phyloP scores from a whole-genome alignment of 108 stramenopile genomes.

The Conticribra weissflogii region DNA sequence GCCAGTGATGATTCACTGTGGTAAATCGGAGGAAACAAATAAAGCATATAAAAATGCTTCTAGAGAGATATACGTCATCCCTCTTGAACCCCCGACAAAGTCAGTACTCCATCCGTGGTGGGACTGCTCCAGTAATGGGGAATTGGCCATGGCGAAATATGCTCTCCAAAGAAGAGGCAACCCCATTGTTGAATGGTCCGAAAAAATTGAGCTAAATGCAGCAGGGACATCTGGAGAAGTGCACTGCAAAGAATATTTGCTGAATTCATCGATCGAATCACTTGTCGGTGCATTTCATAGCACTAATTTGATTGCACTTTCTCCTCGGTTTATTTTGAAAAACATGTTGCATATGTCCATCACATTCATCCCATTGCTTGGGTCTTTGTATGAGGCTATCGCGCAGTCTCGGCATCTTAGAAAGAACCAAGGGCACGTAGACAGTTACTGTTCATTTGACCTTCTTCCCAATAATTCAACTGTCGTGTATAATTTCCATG shows the following conservation, averaged over 20 bases:
- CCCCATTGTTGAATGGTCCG: conserved; percentile 23
- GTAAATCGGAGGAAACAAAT: conserved; percentile 19
- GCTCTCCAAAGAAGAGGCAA: conserved; percentile 4
- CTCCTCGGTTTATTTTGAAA: conserved; percentile 32
- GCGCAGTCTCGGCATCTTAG: conserved; percentile 9
- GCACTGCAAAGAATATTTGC: conserved; percentile 9
- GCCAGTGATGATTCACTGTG: conserved; percentile 31
- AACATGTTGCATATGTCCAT: conserved; percentile 37
- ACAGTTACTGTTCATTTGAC: neutral
- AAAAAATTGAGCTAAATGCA: conserved; percentile 28
- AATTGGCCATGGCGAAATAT: conserved; percentile 19
- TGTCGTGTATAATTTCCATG: conserved; percentile 19
- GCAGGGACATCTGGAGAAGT: conserved; percentile 32
- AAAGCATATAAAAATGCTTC: conserved; percentile 16
- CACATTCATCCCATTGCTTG: conserved; percentile 24
- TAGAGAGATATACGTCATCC: conserved; percentile 21
- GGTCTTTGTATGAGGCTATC: conserved; percentile 21
- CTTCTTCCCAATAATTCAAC: conserved; percentile 22
- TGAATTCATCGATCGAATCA: conserved; percentile 19
- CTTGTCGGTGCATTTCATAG: conserved; percentile 24
- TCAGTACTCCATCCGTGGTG: conserved; percentile 14
- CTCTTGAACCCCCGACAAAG: conserved; percentile 16
- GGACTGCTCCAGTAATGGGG: conserved; percentile 28
- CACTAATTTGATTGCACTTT: conserved; percentile 17
- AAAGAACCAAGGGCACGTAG: neutral